Conservation (phyloP, 257 asterid genomes). For the Oldenlandia corymbosa region DNA sequence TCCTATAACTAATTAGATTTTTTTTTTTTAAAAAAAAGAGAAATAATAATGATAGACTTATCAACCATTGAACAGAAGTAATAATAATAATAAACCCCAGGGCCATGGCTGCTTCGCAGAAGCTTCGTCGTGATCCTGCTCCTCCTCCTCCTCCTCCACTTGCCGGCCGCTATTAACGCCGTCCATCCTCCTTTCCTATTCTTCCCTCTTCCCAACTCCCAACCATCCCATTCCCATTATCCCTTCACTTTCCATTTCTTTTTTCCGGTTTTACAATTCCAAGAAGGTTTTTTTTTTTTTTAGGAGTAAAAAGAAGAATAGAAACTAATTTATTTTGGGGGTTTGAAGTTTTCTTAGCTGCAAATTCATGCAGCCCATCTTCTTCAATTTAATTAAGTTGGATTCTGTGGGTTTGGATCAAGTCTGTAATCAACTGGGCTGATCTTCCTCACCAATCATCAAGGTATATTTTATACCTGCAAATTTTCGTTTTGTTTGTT, state of each 20-base stretch:
- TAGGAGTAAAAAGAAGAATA: no score
- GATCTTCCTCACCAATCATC: neutral
- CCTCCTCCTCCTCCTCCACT: constrained; percentile 7
- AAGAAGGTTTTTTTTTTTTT: no score
- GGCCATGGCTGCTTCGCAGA: constrained; percentile 41
- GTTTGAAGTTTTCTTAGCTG: neutral
- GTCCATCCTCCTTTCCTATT: neutral
- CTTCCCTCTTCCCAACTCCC: neutral
- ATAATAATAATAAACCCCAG: no score
- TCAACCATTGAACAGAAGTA: no score
- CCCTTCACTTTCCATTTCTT: neutral
- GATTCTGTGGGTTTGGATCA: neutral
- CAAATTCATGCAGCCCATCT: neutral
- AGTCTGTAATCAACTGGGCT: neutral
- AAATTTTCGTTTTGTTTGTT: neutral
- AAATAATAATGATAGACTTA: no score
- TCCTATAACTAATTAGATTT: no score
- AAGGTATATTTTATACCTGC: neutral
- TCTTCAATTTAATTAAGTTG: constrained; percentile 5
- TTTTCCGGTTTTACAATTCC: neutral
- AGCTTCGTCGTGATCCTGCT: constrained; percentile 50
- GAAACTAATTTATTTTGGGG: no score
- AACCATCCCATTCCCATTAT: neutral
- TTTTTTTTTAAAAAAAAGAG: no score
- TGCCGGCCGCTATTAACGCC: constrained; percentile 23